These are phyloP conservation scores for Periconia sp. DNA, from an alignment of 2,329 filamentous ascomycete species.

Conservation along the genomic window DNA sequence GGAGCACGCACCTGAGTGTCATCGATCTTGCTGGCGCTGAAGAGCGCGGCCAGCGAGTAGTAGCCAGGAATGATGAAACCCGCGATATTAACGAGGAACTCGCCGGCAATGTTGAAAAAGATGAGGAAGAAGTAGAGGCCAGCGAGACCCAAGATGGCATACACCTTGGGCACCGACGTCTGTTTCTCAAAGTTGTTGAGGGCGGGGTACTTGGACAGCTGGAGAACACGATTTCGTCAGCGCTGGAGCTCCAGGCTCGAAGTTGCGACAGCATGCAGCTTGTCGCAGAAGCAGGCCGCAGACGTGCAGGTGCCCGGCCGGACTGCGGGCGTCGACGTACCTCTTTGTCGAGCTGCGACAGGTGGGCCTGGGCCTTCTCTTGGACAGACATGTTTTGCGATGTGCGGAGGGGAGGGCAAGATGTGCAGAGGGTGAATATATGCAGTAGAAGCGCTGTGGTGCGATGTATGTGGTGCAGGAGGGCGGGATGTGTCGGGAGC, in stretches of 20 bases:
- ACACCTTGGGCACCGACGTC: constrained; percentile 82
- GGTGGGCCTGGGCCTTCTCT: constrained; percentile 77
- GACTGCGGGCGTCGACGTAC: constrained; percentile 66
- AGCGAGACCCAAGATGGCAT: constrained; percentile 76
- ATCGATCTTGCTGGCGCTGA: constrained; percentile 72
- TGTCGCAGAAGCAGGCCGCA: too few species aligned
- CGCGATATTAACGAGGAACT: constrained; percentile 85
- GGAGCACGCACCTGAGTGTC: constrained; percentile 75
- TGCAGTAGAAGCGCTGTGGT: constrained; percentile 12
- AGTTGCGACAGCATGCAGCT: not conserved
- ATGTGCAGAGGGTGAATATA: constrained; percentile 6
- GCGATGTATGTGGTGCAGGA: constrained; percentile 1
- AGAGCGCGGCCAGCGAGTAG: constrained; percentile 81
- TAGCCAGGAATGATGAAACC: constrained; percentile 84
- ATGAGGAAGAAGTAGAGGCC: constrained; percentile 89
- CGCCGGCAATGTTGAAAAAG: constrained; percentile 89
- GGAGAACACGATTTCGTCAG: constrained; percentile 35
- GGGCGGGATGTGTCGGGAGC: constrained; percentile 9
- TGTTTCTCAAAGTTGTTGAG: constrained; percentile 88
- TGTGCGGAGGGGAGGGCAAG: constrained; percentile 6
- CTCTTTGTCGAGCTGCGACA: constrained; percentile 83
- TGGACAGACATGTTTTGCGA: constrained; percentile 70
- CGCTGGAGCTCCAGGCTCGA: constrained; percentile 6
- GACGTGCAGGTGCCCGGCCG: too few species aligned
- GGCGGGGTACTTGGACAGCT: constrained; percentile 85